Conservation (phyloP, 1,284 basidiomycete genomes). For the Ganoderma lucidum region DNA sequence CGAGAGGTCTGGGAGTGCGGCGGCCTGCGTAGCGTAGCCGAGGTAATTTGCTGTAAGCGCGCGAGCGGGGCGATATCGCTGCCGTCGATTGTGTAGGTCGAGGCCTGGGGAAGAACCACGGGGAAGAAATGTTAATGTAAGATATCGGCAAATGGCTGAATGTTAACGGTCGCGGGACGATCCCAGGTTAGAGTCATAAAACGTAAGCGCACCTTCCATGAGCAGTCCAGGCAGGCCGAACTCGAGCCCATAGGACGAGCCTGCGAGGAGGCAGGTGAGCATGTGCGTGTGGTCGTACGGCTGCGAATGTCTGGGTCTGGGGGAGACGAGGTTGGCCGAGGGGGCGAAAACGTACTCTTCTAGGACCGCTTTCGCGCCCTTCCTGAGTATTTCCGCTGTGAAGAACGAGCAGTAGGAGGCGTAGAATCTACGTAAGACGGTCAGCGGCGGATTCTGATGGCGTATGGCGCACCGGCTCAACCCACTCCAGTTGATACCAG, state of each 20-base stretch:
- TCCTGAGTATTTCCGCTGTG: constrained; percentile 51
- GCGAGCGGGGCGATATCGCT: neutral
- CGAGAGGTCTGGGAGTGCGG: neutral
- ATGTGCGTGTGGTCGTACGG: neutral
- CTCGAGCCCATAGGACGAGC: constrained; percentile 58
- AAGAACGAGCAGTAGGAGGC: constrained; percentile 62
- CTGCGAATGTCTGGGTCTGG: neutral
- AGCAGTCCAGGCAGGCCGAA: constrained; percentile 69
- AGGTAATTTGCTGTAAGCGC: neutral
- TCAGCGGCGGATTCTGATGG: neutral
- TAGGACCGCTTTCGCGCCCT: constrained; percentile 51
- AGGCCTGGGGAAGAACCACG: neutral
- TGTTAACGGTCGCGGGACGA: neutral
- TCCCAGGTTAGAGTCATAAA: neutral
- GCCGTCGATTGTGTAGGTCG: neutral
- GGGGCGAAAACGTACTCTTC: constrained; percentile 57
- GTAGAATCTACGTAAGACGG: constrained; percentile 55
- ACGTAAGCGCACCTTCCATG: constrained; percentile 57
- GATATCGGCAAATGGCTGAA: neutral
- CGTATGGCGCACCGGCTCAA: neutral
- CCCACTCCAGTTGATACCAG: neutral
- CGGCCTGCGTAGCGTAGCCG: neutral
- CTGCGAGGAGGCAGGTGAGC: constrained; percentile 40
- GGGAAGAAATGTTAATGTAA: neutral
- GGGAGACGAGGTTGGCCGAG: constrained; percentile 4